Evolutionary conservation across 2,329 filamentous ascomycete species (phyloP).

Genomic region (Fusarium subtropicale): DNA sequence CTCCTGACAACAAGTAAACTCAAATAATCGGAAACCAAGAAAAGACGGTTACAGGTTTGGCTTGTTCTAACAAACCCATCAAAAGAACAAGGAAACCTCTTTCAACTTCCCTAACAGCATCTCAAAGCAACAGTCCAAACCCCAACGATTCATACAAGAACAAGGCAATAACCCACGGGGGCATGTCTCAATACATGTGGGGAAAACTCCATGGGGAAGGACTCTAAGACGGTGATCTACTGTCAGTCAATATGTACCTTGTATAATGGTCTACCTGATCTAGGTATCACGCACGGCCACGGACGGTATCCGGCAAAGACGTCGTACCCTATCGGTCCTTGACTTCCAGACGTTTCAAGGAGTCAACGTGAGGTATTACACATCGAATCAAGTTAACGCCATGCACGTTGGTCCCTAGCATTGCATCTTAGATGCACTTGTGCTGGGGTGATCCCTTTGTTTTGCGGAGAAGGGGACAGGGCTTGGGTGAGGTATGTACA

Average conservation of each 20-base stretch:
- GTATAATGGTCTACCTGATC: not conserved
- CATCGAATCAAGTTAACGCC: not conserved
- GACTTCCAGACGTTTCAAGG: conserved; percentile 18
- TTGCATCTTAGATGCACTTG: conserved; percentile 10
- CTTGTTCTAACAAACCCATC: not conserved
- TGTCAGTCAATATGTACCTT: not conserved
- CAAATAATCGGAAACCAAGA: not conserved
- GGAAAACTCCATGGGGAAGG: conserved; percentile 5
- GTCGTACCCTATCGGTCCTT: conserved; percentile 10
- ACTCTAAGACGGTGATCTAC: not conserved
- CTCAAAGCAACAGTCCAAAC: not conserved
- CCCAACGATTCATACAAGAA: conserved; percentile 1
- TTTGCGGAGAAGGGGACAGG: conserved; percentile 14
- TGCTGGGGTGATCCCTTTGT: conserved; percentile 9
- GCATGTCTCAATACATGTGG: conserved; percentile 4
- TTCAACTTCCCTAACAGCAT: not conserved
- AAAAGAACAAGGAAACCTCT: not conserved
- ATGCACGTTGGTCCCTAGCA: conserved; percentile 5
- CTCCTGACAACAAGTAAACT: conserved; percentile 3
- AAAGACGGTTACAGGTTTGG: not conserved
- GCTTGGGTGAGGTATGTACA: not conserved
- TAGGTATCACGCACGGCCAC: conserved; percentile 2
- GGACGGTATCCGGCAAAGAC: not conserved
- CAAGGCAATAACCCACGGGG: conserved; percentile 5
- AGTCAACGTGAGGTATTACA: conserved; percentile 4